Conservation (phyloP, 2,329 filamentous ascomycete species). For the Moelleriella libera region DNA sequence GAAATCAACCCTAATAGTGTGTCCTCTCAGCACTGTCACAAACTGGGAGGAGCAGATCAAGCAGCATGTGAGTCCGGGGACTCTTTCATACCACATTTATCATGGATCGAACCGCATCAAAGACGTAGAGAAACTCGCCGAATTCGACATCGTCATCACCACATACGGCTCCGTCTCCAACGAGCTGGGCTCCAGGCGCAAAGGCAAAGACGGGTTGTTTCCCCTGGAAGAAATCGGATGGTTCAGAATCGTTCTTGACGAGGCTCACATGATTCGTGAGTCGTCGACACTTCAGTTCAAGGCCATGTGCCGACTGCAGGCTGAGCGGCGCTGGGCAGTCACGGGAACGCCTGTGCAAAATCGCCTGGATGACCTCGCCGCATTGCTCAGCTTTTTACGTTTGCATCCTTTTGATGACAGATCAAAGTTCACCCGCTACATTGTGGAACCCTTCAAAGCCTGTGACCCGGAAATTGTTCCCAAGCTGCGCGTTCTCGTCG, state of each 20-base stretch:
- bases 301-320: slow-evolving; percentile 66
- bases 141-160: slow-evolving; percentile 77
- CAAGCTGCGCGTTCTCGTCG: slow-evolving; percentile 77
- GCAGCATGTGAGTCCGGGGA: slow-evolving; percentile 54
- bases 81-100: slow-evolving; percentile 66
- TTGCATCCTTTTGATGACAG: slow-evolving; percentile 75
- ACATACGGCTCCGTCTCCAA: slow-evolving; percentile 82
- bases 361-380: slow-evolving; percentile 75
- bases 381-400: slow-evolving; percentile 73
- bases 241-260: slow-evolving; percentile 88
- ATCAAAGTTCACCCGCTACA: slow-evolving; percentile 61
- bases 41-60: slow-evolving; percentile 94
- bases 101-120: slow-evolving; percentile 68
- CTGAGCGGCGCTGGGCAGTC: slow-evolving; percentile 85
- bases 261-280: slow-evolving; percentile 89
- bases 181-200: slow-evolving; percentile 54
- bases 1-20: slow-evolving; percentile 72
- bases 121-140: slow-evolving; percentile 50
- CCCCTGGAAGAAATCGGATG: slow-evolving; percentile 71
- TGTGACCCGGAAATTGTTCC: slow-evolving; percentile 74
- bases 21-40: slow-evolving; percentile 76
- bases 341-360: slow-evolving; percentile 96
- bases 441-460: slow-evolving; percentile 74
- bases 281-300: slow-evolving; percentile 70
- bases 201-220: slow-evolving; percentile 41